Evolutionary conservation across 179 eudicot species (phyloP).

Genomic region (Amaranthus tricolor): DNA sequence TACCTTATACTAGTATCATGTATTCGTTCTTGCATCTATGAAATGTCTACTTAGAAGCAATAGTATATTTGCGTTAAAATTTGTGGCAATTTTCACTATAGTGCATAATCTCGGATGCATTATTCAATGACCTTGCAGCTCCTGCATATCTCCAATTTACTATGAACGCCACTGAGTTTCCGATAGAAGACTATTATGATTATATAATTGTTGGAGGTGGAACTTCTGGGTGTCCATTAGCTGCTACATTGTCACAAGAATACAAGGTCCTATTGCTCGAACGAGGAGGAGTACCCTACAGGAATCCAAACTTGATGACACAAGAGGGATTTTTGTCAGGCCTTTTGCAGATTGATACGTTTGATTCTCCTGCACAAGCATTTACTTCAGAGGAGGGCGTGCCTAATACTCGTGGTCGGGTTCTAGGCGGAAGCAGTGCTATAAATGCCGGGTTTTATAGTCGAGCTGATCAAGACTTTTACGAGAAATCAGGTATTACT

Average conservation of each 20-base stretch:
- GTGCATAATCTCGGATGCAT: constrained; percentile 6
- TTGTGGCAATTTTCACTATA: neutral
- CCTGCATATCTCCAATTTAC: constrained; percentile 61
- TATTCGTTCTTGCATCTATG: too few species aligned
- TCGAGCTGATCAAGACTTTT: constrained; percentile 74
- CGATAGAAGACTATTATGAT: constrained; percentile 65
- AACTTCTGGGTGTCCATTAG: constrained; percentile 83
- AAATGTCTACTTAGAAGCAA: neutral
- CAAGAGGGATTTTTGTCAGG: constrained; percentile 68
- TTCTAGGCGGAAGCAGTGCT: constrained; percentile 96
- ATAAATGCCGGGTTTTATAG: constrained; percentile 92
- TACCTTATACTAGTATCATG: too few species aligned
- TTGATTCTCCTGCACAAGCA: constrained; percentile 70
- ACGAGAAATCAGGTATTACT: constrained; percentile 41
- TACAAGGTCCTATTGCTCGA: constrained; percentile 67
- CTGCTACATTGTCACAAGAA: constrained; percentile 70
- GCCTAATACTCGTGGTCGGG: constrained; percentile 84
- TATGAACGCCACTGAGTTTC: constrained; percentile 63
- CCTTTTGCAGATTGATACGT: constrained; percentile 45
- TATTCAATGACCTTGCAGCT: constrained; percentile 36
- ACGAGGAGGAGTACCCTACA: constrained; percentile 72
- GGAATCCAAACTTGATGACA: constrained; percentile 58
- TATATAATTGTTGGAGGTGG: constrained; percentile 91
- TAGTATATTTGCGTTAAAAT: neutral
- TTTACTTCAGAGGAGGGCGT: constrained; percentile 93